Evolutionary conservation across 805 yeast species (phyloP).

Genomic region (Candida wancherniae): DNA sequence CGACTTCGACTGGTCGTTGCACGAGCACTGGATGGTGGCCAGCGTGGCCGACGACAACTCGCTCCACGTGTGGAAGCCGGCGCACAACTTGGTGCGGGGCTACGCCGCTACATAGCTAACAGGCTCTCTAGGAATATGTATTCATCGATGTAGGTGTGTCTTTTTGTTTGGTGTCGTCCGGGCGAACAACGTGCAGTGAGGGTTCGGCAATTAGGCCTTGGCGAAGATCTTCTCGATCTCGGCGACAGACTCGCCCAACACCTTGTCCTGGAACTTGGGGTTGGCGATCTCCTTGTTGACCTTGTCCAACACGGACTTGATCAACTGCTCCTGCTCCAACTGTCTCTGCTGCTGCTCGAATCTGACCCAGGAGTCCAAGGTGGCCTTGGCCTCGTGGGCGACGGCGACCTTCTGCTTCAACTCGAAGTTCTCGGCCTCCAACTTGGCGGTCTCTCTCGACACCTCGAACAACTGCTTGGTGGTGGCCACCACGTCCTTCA

Average conservation of each 20-base stretch:
- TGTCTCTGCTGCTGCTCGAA: conserved; percentile 95
- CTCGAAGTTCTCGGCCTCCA: conserved; percentile 92
- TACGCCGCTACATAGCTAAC: too few relatives aligned
- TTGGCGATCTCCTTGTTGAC: conserved; percentile 79
- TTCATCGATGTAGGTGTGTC: conserved; percentile 3
- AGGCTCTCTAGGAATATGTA: conserved; percentile 4
- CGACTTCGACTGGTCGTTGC: conserved; percentile 78
- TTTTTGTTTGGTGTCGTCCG: conserved; percentile 4
- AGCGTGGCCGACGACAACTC: conserved; percentile 83
- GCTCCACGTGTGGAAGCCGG: conserved; percentile 82
- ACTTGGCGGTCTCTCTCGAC: conserved; percentile 93
- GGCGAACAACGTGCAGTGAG: conserved; percentile 1
- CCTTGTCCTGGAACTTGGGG: conserved; percentile 90
- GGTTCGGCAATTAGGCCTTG: conserved; percentile 24
- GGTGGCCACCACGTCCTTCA: conserved; percentile 86
- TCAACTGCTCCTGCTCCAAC: conserved; percentile 88
- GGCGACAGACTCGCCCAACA: conserved; percentile 83
- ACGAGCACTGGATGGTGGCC: conserved; percentile 64
- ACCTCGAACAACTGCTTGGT: conserved; percentile 90
- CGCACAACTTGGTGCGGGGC: conserved; percentile 13
- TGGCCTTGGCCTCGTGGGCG: conserved; percentile 87
- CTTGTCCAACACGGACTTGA: conserved; percentile 80
- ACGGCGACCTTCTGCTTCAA: conserved; percentile 86
- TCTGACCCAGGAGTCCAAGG: conserved; percentile 98
- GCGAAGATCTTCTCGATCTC: conserved; percentile 86